Conservation (phyloP, 1,284 basidiomycete genomes). For the Leccinum griseonigrum region DNA sequence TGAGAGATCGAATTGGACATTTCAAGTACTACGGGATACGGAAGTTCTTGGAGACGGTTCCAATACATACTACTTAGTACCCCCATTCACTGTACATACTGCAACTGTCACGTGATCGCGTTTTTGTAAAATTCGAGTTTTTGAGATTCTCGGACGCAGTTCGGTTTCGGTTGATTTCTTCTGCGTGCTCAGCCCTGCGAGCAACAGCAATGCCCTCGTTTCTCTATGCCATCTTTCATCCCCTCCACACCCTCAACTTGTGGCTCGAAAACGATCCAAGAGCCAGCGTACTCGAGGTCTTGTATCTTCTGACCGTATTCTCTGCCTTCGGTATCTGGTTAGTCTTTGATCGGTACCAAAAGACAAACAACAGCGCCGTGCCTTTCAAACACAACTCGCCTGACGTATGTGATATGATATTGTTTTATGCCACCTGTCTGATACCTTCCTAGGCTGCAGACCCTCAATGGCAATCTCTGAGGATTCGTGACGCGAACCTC, state of each 20-base stretch:
- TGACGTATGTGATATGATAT: slow-evolving; percentile 43
- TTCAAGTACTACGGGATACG: too few species aligned
- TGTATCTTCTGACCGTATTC: slow-evolving; percentile 60
- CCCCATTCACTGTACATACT: too few species aligned
- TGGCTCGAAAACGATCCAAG: slow-evolving; percentile 45
- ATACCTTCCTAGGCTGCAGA: slow-evolving; percentile 43
- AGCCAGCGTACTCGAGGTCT: slow-evolving; percentile 48
- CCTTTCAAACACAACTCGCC: slow-evolving; percentile 59
- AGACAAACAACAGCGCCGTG: slow-evolving; percentile 67
- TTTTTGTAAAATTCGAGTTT: slow-evolving; percentile 5
- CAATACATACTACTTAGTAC: too few species aligned
- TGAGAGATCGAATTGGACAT: too few species aligned
- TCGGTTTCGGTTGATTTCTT: background rate
- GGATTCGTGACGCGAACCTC: slow-evolving; percentile 56
- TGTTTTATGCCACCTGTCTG: slow-evolving; percentile 4
- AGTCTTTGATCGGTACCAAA: slow-evolving; percentile 70
- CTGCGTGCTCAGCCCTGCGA: background rate
- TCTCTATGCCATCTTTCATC: slow-evolving; percentile 50
- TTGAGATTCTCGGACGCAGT: slow-evolving; percentile 1
- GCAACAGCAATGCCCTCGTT: slow-evolving; percentile 33
- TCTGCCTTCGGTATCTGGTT: slow-evolving; percentile 74
- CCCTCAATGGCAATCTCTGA: slow-evolving; percentile 54
- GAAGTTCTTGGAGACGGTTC: too few species aligned
- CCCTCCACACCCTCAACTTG: slow-evolving; percentile 45
- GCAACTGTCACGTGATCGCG: too few species aligned